Conservation (phyloP, 2,329 filamentous ascomycete species). For the Penicillium hesseltinei region DNA sequence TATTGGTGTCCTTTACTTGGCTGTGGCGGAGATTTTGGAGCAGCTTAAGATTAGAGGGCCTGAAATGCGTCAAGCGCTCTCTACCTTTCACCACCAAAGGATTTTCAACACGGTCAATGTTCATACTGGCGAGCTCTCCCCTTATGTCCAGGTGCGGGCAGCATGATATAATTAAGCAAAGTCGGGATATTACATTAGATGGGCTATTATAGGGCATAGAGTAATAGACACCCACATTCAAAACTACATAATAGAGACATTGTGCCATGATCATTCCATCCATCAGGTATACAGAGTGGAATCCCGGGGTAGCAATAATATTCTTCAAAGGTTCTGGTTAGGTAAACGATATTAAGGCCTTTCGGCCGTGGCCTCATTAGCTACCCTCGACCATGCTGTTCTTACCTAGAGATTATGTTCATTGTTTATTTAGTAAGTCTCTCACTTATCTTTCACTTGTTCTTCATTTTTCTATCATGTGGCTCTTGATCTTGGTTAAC, state of each 20-base stretch:
- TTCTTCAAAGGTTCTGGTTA: background rate
- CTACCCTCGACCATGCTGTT: background rate
- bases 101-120: background rate
- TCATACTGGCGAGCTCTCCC: background rate
- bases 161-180: background rate
- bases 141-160: background rate
- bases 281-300: background rate
- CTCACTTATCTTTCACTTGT: background rate
- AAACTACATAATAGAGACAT: background rate
- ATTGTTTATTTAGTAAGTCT: background rate
- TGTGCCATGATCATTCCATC: background rate
- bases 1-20: conserved; percentile 45
- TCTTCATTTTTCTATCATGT: background rate
- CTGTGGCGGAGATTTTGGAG: conserved; percentile 46
- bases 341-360: background rate
- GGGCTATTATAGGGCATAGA: background rate
- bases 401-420: background rate
- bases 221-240: background rate
- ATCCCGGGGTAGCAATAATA: background rate
- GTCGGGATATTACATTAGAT: background rate
- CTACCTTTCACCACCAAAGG: background rate
- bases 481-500: background rate
- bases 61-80: conserved; percentile 23
- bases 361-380: background rate
- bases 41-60: conserved; percentile 41